These are phyloP conservation scores for Geotrichum fermentans DNA, from an alignment of 1,139 yeast species.

Conservation along the genomic window DNA sequence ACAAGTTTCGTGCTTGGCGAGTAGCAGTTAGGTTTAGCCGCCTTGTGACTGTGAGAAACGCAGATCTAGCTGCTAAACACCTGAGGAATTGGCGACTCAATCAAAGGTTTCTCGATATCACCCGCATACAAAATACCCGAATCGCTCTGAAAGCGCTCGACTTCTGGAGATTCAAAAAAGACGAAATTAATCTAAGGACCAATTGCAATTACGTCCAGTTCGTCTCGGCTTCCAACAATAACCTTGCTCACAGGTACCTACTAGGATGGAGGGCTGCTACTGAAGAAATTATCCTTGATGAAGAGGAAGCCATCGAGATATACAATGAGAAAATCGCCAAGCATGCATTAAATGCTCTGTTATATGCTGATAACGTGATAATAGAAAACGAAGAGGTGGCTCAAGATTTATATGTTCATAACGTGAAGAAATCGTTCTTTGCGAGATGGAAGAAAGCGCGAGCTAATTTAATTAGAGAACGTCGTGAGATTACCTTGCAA, in stretches of 20 bases:
- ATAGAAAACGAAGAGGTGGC: slow-evolving; percentile 4
- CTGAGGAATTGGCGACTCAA: slow-evolving; percentile 24
- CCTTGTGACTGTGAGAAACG: slow-evolving; percentile 9
- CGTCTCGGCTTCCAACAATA: background rate
- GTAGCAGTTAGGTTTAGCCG: slow-evolving; percentile 16
- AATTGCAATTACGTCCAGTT: background rate
- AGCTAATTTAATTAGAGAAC: background rate
- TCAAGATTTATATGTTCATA: background rate
- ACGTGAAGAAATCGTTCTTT: background rate
- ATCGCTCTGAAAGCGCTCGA: slow-evolving; percentile 14
- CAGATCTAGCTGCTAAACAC: slow-evolving; percentile 14
- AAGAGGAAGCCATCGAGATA: slow-evolving; percentile 12
- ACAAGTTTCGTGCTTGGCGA: slow-evolving; percentile 23
- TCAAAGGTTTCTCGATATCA: slow-evolving; percentile 22
- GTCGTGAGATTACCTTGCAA: background rate
- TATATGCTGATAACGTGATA: slow-evolving; percentile 2
- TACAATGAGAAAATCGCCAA: slow-evolving; percentile 10
- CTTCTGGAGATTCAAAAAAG: slow-evolving; percentile 19
- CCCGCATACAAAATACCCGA: slow-evolving; percentile 19
- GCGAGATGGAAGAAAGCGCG: slow-evolving; percentile 4
- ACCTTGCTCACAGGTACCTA: slow-evolving; percentile 4
- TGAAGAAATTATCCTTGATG: background rate
- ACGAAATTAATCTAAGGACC: slow-evolving; percentile 5
- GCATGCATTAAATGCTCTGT: slow-evolving; percentile 11
- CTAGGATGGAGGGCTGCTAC: slow-evolving; percentile 14